These are phyloP conservation scores for Aquanectria penicillioides DNA, from an alignment of 2,329 filamentous ascomycete genomes.

Conservation along the genomic window DNA sequence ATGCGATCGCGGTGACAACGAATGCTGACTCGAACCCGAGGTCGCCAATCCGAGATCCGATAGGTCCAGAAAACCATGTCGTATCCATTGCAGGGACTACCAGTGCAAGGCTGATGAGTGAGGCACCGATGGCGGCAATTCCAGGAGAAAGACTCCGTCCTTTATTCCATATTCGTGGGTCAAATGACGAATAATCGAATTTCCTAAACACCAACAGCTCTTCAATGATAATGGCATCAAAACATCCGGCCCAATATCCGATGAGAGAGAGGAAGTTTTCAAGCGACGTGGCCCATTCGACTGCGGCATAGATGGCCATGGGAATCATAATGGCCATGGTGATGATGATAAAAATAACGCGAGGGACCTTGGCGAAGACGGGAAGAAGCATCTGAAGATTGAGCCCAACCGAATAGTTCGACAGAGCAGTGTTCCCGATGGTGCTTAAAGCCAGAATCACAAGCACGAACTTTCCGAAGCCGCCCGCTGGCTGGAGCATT, in stretches of 20 bases:
- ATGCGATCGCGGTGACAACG: slow-evolving; percentile 51
- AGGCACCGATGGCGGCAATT: slow-evolving; percentile 55
- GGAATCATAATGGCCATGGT: slow-evolving; percentile 55
- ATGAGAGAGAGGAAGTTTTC: slow-evolving; percentile 57
- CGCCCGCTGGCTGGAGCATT: slow-evolving; percentile 45
- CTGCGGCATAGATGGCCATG: slow-evolving; percentile 53
- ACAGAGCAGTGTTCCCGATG: slow-evolving; percentile 51
- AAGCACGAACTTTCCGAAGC: slow-evolving; percentile 50
- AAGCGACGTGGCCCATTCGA: slow-evolving; percentile 53
- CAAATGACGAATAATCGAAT: slow-evolving; percentile 52
- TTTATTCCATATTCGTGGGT: slow-evolving; percentile 56
- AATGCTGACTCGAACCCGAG: slow-evolving; percentile 58
- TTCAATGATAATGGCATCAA: slow-evolving; percentile 52
- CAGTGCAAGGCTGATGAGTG: slow-evolving; percentile 52
- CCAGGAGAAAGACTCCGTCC: slow-evolving; percentile 53
- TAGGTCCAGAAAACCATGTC: slow-evolving; percentile 55
- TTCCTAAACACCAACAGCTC: slow-evolving; percentile 57
- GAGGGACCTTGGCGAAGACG: slow-evolving; percentile 51
- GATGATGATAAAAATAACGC: slow-evolving; percentile 53
- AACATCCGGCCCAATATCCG: slow-evolving; percentile 58
- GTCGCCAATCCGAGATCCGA: slow-evolving; percentile 55
- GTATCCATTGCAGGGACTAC: slow-evolving; percentile 55
- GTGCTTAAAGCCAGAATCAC: slow-evolving; percentile 46
- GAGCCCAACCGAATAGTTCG: slow-evolving; percentile 52
- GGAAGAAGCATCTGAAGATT: slow-evolving; percentile 56